Evolutionary conservation across 75 land plant species (phyloP).

Genomic region (Picea glauca): DNA sequence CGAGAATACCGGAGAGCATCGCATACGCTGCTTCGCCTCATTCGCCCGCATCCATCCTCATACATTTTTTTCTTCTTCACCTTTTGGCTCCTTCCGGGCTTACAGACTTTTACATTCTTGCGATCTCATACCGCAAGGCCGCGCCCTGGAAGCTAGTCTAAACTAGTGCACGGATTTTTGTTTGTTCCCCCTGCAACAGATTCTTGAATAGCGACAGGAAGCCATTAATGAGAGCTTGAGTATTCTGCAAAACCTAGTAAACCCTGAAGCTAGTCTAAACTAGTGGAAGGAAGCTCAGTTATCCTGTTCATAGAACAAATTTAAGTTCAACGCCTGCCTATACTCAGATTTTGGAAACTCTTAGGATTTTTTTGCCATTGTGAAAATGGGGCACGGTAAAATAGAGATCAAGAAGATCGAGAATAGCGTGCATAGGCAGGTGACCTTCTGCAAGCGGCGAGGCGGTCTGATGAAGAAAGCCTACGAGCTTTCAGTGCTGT

Average conservation of each 20-base stretch:
- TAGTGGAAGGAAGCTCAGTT: not conserved
- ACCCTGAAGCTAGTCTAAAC: slow-evolving; percentile 8
- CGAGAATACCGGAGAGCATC: not conserved
- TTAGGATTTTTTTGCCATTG: too few relatives aligned
- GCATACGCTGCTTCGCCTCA: too few relatives aligned
- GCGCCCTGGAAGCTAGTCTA: not conserved
- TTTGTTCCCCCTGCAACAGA: not conserved
- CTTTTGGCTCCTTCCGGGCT: not conserved
- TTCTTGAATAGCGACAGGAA: not conserved
- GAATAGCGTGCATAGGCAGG: slow-evolving; percentile 20
- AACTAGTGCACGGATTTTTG: not conserved
- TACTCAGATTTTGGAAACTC: not conserved
- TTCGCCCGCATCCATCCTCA: too few relatives aligned
- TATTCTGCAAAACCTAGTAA: not conserved
- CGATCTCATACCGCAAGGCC: too few relatives aligned
- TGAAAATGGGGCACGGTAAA: slow-evolving; percentile 12
- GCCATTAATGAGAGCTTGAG: not conserved
- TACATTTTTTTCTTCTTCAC: not conserved
- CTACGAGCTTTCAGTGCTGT: slow-evolving; percentile 26
- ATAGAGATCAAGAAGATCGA: slow-evolving; percentile 27
- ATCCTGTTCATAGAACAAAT: too few relatives aligned
- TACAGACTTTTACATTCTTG: not conserved
- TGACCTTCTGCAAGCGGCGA: slow-evolving; percentile 30
- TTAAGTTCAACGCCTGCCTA: too few relatives aligned
- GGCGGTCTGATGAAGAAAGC: slow-evolving; percentile 31